Evolutionary conservation across 176 grass and related monocot species (phyloP), one percentile per base, ranked within the genome.

Genomic region (Olyra latifolia): DNA sequence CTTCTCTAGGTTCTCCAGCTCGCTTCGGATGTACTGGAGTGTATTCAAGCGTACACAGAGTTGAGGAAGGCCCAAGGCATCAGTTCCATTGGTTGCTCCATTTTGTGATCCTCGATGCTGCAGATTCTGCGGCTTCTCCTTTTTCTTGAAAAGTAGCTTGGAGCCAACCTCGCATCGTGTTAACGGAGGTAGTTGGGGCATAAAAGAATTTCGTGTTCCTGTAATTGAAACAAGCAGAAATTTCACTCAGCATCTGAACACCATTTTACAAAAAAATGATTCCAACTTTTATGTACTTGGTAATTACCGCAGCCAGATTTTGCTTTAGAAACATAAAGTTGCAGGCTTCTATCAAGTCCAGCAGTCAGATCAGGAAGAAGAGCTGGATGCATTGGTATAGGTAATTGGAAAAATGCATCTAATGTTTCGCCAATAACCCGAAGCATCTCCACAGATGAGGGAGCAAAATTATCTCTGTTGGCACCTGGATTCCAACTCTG

Each of bases 231-330:
- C 2, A 75, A 60, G 55, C 10, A 38, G 1, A 47, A 20, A 60
- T 46, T 29, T 13, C 69, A 64, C 8, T 83, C 86, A 70, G 22
- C 35, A 70, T 48, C 1, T 0, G 16, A 81, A 77, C 68, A 68
- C 11, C 25, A 78, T 75, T 28, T 71, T 19, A 89, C 40, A 72
- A 72, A 17, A 72, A 78, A 65, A 42, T 69, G 23, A 42, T 54
- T 58, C 35, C 60, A 83, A 43, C 19, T 78, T 77, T 35, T 52
- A 64, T 75, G 73, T 61, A 43, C 45, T 72, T 29, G 80, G 15
- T 54, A 87, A 88, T 92, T 93, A 98, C 96, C 92, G 14, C 92
- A 98, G 43, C 88, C 92, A 75, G 96, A 98, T 88, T 98, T 98
- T 75, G 82, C 81, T 91, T 93, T 98, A 70, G 92, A 80, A 30